Percentiles rank a stretch among this genome's conserved stretches.
phyloP scores from a whole-genome alignment of 352 stramenopile species.

The Phytopythium helicoides region DNA sequence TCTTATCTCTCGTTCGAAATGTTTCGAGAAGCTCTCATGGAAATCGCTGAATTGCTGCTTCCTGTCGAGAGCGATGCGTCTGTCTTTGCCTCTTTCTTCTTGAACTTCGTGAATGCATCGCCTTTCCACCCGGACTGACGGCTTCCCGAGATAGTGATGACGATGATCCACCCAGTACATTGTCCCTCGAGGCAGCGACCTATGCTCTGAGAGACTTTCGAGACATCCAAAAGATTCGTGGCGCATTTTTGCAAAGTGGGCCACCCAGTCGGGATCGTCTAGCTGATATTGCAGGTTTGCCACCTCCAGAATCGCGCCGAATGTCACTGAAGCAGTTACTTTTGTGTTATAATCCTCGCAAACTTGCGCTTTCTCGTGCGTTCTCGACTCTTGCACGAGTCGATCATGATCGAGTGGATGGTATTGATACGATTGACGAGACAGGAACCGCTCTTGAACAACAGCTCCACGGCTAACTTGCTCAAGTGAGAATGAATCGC shows the following conservation, averaged over 20 bases:
- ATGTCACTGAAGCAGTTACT: constrained; percentile 82
- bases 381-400: constrained; percentile 30
- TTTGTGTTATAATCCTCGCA: constrained; percentile 67
- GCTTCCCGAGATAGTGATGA: no score
- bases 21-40: constrained; percentile 61
- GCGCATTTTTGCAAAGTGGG: constrained; percentile 53
- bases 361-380: constrained; percentile 62
- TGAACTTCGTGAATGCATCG: constrained; percentile 53
- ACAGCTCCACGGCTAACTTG: neutral
- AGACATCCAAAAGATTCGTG: constrained; percentile 49
- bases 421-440: neutral
- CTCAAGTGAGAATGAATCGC: neutral
- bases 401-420: neutral
- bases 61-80: constrained; percentile 49
- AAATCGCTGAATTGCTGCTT: constrained; percentile 60
- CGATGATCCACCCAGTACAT: neutral
- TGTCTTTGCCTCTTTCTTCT: constrained; percentile 48
- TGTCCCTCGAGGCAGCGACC: constrained; percentile 9
- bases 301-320: constrained; percentile 36
- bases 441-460: neutral
- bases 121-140: constrained; percentile 6
- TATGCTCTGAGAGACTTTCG: constrained; percentile 31
- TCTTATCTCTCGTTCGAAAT: constrained; percentile 32
- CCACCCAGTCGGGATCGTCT: constrained; percentile 46
- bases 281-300: constrained; percentile 38